These are phyloP conservation scores for Fusarium albosuccineum DNA, from an alignment of 2,329 filamentous ascomycete genomes.

Conservation along the genomic window DNA sequence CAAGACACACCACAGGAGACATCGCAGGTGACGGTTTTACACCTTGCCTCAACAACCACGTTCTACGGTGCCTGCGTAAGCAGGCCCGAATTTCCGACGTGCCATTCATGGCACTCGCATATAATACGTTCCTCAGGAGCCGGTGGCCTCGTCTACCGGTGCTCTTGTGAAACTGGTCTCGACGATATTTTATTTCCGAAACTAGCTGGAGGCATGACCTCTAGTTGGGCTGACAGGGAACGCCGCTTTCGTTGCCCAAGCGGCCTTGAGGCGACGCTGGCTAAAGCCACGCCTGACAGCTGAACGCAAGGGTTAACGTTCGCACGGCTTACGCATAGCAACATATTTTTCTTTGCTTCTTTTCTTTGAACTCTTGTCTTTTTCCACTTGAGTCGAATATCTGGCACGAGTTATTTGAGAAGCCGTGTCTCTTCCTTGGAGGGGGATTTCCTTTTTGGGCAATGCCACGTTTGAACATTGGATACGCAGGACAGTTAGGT, in stretches of 20 bases:
- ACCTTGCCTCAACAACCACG: constrained; percentile 38
- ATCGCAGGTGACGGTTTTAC: constrained; percentile 31
- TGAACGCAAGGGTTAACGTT: background rate
- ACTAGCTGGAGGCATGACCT: constrained; percentile 15
- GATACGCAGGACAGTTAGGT: constrained; percentile 30
- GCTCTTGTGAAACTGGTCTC: constrained; percentile 38
- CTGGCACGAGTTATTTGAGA: constrained; percentile 9
- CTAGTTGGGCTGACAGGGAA: constrained; percentile 6
- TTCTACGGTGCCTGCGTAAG: constrained; percentile 39
- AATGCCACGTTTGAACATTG: constrained; percentile 15
- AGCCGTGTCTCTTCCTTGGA: constrained; percentile 1
- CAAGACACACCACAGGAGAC: constrained; percentile 55
- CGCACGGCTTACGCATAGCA: constrained; percentile 19
- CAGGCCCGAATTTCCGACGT: constrained; percentile 38
- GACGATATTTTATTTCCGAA: constrained; percentile 27
- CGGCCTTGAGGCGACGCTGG: constrained; percentile 1
- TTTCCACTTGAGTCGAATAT: constrained; percentile 14
- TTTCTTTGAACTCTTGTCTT: constrained; percentile 1
- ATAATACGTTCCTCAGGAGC: constrained; percentile 50
- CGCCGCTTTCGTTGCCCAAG: constrained; percentile 6
- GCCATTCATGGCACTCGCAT: constrained; percentile 38
- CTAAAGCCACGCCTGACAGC: background rate
- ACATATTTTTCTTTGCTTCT: constrained; percentile 12
- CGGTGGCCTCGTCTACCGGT: constrained; percentile 27
- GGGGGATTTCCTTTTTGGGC: constrained; percentile 10